phyloP scores from a whole-genome alignment of 306 rosid species.

The Pyrus betulifolia region DNA sequence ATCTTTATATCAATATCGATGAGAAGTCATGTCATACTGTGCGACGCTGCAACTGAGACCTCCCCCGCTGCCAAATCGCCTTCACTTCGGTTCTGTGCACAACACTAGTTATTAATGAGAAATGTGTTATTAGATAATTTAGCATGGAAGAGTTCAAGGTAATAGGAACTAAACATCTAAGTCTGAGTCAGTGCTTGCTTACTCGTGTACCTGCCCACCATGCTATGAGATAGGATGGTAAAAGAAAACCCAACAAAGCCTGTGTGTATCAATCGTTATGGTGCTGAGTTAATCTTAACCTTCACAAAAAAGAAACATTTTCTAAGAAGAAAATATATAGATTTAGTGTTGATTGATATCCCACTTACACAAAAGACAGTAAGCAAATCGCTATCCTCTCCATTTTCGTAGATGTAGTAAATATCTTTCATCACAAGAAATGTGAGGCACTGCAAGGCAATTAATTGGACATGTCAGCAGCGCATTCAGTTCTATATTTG shows the following conservation, averaged over 20 bases:
- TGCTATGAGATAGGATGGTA: background rate
- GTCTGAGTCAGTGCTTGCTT: background rate
- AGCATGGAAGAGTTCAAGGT: background rate
- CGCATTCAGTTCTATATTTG: background rate
- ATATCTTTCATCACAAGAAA: background rate
- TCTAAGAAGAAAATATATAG: background rate
- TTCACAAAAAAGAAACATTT: background rate
- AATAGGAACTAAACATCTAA: background rate
- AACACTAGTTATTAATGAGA: background rate
- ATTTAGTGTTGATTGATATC: background rate
- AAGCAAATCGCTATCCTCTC: background rate
- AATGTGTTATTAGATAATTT: background rate
- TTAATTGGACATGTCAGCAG: background rate
- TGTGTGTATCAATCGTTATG: background rate
- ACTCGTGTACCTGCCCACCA: background rate
- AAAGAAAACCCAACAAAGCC: background rate
- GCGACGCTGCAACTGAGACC: background rate
- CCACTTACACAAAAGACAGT: background rate
- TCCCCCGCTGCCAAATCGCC: background rate
- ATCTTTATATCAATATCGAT: background rate
- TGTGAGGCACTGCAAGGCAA: background rate
- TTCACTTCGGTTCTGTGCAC: background rate
- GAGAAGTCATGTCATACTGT: background rate
- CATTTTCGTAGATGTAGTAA: background rate
- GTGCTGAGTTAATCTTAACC: background rate